phyloP scores from a whole-genome alignment of 2,329 filamentous ascomycete genomes.

The Aspergillus pseudoviridinutans region DNA sequence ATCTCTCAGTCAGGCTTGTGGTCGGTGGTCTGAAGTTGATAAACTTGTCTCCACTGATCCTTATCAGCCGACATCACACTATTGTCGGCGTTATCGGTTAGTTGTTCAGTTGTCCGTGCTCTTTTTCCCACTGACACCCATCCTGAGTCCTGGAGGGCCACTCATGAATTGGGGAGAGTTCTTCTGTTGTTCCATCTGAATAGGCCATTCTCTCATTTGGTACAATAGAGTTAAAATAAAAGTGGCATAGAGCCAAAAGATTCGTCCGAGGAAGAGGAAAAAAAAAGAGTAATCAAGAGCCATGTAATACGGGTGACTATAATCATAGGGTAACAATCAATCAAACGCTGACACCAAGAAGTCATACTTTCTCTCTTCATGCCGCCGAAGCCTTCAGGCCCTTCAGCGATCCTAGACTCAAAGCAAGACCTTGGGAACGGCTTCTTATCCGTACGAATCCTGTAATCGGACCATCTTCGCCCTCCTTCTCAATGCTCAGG shows the following conservation, averaged over 20 bases:
- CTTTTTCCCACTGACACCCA: too few species aligned
- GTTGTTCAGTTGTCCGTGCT: too few species aligned
- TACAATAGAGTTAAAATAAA: slow-evolving; percentile 12
- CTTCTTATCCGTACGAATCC: slow-evolving; percentile 98
- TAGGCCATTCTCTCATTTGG: slow-evolving; percentile 14
- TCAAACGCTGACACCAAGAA: slow-evolving; percentile 23
- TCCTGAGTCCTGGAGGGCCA: neutral
- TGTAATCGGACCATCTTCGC: slow-evolving; percentile 89
- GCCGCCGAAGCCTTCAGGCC: slow-evolving; percentile 70
- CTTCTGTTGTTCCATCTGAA: slow-evolving; percentile 9
- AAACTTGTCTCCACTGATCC: neutral
- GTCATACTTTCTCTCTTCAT: slow-evolving; percentile 26
- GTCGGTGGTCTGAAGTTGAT: neutral
- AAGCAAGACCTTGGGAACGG: slow-evolving; percentile 87
- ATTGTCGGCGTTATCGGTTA: neutral
- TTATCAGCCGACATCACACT: neutral
- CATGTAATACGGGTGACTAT: slow-evolving; percentile 11
- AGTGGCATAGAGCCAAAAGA: slow-evolving; percentile 25
- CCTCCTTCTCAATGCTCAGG: slow-evolving; percentile 95
- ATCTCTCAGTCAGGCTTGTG: neutral
- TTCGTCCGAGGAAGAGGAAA: slow-evolving; percentile 25
- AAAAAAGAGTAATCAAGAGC: slow-evolving; percentile 8
- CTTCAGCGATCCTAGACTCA: slow-evolving; percentile 92
- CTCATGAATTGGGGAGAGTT: neutral
- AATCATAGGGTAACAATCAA: slow-evolving; percentile 26